These are phyloP conservation scores for Ophiostoma populinum DNA, from an alignment of 2,329 filamentous ascomycete species.

Conservation along the genomic window DNA sequence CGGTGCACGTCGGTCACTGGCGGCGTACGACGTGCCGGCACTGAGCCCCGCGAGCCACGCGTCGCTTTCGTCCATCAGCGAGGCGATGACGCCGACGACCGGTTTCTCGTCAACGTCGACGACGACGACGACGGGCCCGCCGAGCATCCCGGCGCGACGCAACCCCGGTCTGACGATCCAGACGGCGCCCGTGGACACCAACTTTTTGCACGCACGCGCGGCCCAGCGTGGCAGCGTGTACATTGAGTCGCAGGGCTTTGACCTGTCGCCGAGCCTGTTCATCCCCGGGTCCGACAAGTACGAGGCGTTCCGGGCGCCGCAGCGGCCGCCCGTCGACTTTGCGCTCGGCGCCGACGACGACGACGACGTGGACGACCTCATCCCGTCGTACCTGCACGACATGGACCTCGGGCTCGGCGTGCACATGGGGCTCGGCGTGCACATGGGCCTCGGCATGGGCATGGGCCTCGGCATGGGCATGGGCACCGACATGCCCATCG, in stretches of 20 bases:
- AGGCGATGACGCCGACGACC: slow-evolving; percentile 26
- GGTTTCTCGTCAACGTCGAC: too few relatives aligned
- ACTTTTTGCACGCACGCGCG: slow-evolving; percentile 20
- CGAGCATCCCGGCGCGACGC: slow-evolving; percentile 12
- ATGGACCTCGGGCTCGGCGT: too few relatives aligned
- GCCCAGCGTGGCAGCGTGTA: slow-evolving; percentile 29
- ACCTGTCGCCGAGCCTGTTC: slow-evolving; percentile 42
- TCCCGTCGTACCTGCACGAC: slow-evolving; percentile 5
- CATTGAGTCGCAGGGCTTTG: slow-evolving; percentile 41
- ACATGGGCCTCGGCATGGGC: too few relatives aligned
- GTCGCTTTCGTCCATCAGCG: slow-evolving; percentile 23
- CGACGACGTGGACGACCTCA: slow-evolving; percentile 7
- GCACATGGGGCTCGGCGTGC: too few relatives aligned
- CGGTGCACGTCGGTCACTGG: too few relatives aligned
- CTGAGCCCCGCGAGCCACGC: slow-evolving; percentile 32
- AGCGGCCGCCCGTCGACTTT: slow-evolving; percentile 7
- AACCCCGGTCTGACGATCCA: slow-evolving; percentile 11
- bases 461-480: too few relatives aligned
- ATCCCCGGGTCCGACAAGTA: slow-evolving; percentile 37
- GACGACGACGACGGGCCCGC: slow-evolving; percentile 3
- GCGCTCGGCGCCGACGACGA: slow-evolving; percentile 13
- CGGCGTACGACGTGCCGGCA: slow-evolving; percentile 29
- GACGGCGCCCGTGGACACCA: slow-evolving; percentile 8
- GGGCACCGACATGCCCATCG: too few relatives aligned
- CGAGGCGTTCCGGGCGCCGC: slow-evolving; percentile 16